Conservation (phyloP, 352 stramenopile species). For the Globisporangium acanthophoron region DNA sequence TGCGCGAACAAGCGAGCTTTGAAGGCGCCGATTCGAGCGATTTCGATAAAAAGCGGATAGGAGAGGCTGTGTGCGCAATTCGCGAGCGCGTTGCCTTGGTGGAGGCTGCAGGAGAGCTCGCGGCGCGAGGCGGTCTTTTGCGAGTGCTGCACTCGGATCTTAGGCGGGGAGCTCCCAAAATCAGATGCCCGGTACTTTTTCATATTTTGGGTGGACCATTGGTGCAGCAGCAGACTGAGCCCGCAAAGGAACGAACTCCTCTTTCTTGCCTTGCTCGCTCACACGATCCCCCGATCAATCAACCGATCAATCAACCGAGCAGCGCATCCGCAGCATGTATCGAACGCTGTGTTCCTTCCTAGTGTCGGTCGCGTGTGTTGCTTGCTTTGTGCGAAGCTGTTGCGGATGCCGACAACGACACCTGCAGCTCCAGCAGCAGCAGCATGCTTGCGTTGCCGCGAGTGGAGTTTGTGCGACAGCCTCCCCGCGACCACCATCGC, state of each 20-base stretch:
- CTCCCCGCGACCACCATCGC: too few species aligned
- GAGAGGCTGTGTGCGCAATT: not conserved
- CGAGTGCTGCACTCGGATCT: not conserved
- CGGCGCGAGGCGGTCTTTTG: not conserved
- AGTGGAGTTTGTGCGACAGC: not conserved
- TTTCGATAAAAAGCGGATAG: not conserved
- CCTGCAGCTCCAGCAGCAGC: too few species aligned
- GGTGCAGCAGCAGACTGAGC: too few species aligned
- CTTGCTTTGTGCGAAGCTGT: not conserved
- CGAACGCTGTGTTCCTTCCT: not conserved
- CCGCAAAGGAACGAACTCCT: not conserved
- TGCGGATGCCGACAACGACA: too few species aligned
- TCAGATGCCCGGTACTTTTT: constrained; percentile 1
- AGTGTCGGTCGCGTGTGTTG: not conserved
- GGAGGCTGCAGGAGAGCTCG: not conserved
- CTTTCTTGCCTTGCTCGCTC: not conserved
- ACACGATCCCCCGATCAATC: too few species aligned
- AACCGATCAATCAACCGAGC: not conserved
- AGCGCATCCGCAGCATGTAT: not conserved
- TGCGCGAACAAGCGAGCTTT: not conserved
- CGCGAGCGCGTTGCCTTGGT: not conserved
- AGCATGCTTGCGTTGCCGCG: too few species aligned
- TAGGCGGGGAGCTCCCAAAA: not conserved
- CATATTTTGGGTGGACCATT: constrained; percentile 13
- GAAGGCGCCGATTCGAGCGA: not conserved